Base-by-base conservation (phyloP, 306 rosid genomes). In the Quercus wislizeni region DNA sequence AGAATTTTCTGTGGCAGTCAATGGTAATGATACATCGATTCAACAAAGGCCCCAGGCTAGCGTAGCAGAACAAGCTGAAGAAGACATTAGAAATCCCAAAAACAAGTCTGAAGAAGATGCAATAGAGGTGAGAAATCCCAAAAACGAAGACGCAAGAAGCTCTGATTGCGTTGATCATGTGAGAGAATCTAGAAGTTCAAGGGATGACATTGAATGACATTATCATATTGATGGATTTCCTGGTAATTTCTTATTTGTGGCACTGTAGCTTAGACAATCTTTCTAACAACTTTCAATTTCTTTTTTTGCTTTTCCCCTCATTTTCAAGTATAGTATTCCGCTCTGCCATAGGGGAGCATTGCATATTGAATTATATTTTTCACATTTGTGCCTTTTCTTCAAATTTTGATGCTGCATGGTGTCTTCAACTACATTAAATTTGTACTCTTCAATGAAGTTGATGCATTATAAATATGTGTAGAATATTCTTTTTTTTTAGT, bases 41-140 rank as follows among this genome's bases (percentile, higher is more conserved):
- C 81, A 18, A 78, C 75, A 61, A 56, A 80, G 76, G 64, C 76
- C 81, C 57, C 86, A 77, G 38, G 55, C 62, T 72, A 28, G 74
- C 80, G 89, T 85, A 76, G 90, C 83, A 74, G 61, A 83, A 71
- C 74, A 71, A 62, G 14, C 77, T 17, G 17, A 55, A 15, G 55
- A n/a, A 41, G 91, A 85, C 70, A 43, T 80, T 51, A 68, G 33
- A 74, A 74, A 56, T 51, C 52, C 54, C 41, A 85, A 80, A 65
- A 74, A 79, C 75, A 67, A 25, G 70, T 77, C 83, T 1, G 74
- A 73, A 55, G 92, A 85, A 77, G 83, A 83, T 79, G 74, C 73
- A n/a, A 64, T 73, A 31, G 91, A 85, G 55, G 46, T 80, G 56
- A 68, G 33, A 74, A 74, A 56, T 51, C 52, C 54, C 41, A 85